phyloP scores from a whole-genome alignment of 192 early-diverging fungal genomes.

The Cladochytrium replicatum region DNA sequence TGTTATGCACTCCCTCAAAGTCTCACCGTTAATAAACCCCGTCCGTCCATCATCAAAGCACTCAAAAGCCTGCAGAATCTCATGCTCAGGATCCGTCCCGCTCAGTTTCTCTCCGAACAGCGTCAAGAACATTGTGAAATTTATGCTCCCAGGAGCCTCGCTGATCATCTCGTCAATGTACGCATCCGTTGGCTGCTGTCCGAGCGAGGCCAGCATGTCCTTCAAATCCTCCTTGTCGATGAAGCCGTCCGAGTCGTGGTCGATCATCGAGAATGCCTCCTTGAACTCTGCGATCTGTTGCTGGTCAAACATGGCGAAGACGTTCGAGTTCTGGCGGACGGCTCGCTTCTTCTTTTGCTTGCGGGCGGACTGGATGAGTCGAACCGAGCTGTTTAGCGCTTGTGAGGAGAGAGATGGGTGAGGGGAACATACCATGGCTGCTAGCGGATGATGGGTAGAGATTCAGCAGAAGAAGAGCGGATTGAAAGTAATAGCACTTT shows the following conservation, averaged over 20 bases:
- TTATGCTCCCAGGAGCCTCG: constrained; percentile 75
- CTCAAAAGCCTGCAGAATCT: constrained; percentile 87
- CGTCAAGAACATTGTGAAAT: constrained; percentile 96
- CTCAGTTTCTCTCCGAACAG: constrained; percentile 88
- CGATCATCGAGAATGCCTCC: constrained; percentile 93
- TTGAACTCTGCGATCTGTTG: constrained; percentile 94
- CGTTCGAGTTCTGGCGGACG: constrained; percentile 89
- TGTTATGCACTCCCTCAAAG: constrained; percentile 78
- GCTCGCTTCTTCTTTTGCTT: constrained; percentile 78
- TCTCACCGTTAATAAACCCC: constrained; percentile 70
- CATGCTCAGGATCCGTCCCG: constrained; percentile 83
- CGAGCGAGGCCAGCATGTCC: constrained; percentile 75
- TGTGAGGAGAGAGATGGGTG: too few species aligned
- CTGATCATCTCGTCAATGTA: constrained; percentile 83
- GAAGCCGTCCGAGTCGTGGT: constrained; percentile 85
- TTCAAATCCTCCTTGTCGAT: constrained; percentile 88
- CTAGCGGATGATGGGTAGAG: too few species aligned
- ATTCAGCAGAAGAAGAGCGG: too few species aligned
- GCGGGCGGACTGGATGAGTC: constrained; percentile 39
- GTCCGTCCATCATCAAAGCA: constrained; percentile 79
- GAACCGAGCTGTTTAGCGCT: too few species aligned
- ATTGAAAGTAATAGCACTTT: too few species aligned
- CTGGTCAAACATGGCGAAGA: constrained; percentile 96
- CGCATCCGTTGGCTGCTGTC: constrained; percentile 61
- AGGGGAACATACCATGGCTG: too few species aligned